Evolutionary conservation across 108 stramenopile genomes (phyloP), one percentile per base, ranked within the genome.

Genomic region (Pseudonitzschia multiseries): DNA sequence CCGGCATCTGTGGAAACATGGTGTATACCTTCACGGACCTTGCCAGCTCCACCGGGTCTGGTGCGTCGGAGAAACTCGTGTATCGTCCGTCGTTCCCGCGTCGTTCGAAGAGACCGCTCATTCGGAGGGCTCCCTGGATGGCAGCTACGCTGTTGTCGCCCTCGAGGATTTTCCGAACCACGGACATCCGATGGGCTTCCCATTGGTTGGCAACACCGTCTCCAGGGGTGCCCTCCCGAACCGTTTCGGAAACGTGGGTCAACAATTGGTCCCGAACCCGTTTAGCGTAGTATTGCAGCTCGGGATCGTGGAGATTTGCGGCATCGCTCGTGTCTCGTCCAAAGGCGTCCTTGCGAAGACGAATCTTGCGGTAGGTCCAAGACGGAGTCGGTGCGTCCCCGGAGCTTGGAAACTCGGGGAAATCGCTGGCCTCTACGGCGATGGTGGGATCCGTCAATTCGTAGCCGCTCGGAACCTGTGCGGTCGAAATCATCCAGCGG

Each of bases 1-100:
- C 42, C 17, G 75, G 79, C 79, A 76, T 80, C 71, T 80, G 79
- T 36, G 79, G 79, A 46, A 80, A 80, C 79, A 76, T 76, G 32
- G 79, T 70, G 29, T 76, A 76, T 6, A 80, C 64, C 56, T 64
- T n/a, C 28, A 68, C 66, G 29, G 73, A 80, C 12, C 57, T 13
- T 18, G 40, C 70, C 0, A 80, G 20, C 20, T 61, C 24, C 20
- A 20, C 17, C 24, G 79, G 63, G 41, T 43, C 53, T n/a, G 68
- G 53, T 21, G 33, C 54, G 24, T 56, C 65, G 41, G 62, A 63
- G 6, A 78, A 68, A 26, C 24, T 57, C 43, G 68, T 15, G 27
- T 50, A 68, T 5, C 77, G 77, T 5, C 26, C 6, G 32, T 65
- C 44, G 15, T 26, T 24, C 24, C 36, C 32, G 33, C 44, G 4